Conservation (phyloP, 2,329 filamentous ascomycete genomes). For the Teratosphaeriaceae sp. region DNA sequence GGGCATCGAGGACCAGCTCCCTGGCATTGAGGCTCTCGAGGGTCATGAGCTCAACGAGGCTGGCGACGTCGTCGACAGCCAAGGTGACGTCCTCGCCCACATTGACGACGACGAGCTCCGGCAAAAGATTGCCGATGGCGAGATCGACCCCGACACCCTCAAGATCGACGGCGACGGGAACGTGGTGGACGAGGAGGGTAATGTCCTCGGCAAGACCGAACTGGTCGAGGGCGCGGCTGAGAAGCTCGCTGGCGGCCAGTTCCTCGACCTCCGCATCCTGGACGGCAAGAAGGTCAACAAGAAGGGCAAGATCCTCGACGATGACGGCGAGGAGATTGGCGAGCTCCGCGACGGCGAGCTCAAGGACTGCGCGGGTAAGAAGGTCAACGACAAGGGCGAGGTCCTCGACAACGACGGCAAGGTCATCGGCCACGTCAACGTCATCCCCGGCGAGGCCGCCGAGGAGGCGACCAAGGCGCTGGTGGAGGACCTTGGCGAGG, state of each 20-base stretch:
- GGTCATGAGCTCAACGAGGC: constrained; percentile 46
- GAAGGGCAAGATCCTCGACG: constrained; percentile 48
- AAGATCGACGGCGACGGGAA: constrained; percentile 46
- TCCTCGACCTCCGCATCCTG: constrained; percentile 41
- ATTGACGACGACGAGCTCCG: constrained; percentile 40
- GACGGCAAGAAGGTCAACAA: constrained; percentile 52
- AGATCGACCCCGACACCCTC: constrained; percentile 41
- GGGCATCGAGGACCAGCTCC: constrained; percentile 43
- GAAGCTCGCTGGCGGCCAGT: constrained; percentile 26
- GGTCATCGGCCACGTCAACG: constrained; percentile 43
- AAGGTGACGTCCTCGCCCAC: constrained; percentile 44
- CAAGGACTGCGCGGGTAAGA: constrained; percentile 57
- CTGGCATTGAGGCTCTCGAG: constrained; percentile 46
- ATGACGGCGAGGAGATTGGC: constrained; percentile 46
- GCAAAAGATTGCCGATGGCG: constrained; percentile 31
- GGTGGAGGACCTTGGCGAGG: constrained; percentile 40
- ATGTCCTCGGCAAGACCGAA: constrained; percentile 37
- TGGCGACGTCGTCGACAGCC: constrained; percentile 43
- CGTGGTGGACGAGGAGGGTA: constrained; percentile 45
- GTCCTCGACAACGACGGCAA: constrained; percentile 46
- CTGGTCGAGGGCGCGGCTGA: constrained; percentile 30
- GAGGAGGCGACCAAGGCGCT: constrained; percentile 44
- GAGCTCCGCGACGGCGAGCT: constrained; percentile 46
- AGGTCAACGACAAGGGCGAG: constrained; percentile 51
- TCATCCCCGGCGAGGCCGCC: constrained; percentile 44